phyloP scores from a whole-genome alignment of 2,329 filamentous ascomycete genomes.

The Diplodia sapinea region DNA sequence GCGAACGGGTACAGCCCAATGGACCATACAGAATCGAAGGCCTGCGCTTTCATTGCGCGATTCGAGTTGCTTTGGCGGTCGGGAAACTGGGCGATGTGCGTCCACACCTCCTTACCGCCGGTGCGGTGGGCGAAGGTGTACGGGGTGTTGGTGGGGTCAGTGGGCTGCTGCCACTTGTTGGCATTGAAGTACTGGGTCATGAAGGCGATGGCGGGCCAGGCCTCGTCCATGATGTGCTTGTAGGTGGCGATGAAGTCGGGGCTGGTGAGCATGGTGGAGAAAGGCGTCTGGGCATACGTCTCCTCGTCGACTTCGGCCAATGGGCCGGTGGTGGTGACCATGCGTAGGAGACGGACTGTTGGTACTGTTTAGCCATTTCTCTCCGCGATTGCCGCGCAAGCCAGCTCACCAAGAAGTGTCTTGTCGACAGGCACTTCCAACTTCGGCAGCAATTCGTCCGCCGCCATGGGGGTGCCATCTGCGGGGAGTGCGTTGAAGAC shows the following conservation, averaged over 20 bases:
- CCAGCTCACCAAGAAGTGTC: conserved; percentile 5
- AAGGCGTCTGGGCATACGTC: conserved; percentile 28
- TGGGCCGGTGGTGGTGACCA: conserved; percentile 5
- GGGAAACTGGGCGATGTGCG: conserved; percentile 13
- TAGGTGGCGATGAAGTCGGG: conserved; percentile 15
- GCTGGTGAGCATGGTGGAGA: conserved; percentile 10
- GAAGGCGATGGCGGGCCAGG: neutral
- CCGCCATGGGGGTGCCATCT: conserved; percentile 26
- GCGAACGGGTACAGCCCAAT: conserved; percentile 23
- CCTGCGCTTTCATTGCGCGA: conserved; percentile 10
- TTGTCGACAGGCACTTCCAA: conserved; percentile 13
- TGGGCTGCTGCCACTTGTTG: conserved; percentile 28
- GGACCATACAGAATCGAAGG: conserved; percentile 16
- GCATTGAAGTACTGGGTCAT: conserved; percentile 19
- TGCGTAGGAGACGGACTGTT: conserved; percentile 28
- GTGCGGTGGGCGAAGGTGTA: conserved; percentile 31
- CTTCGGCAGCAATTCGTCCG: conserved; percentile 8
- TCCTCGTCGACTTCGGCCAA: conserved; percentile 24
- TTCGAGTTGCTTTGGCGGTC: conserved; percentile 25
- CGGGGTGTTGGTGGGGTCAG: conserved; percentile 13
- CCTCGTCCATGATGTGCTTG: conserved; percentile 26
- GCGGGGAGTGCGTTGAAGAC: conserved; percentile 22
- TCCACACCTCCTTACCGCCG: conserved; percentile 7
- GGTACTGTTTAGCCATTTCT: neutral
- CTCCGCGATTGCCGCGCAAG: neutral